Conservation (phyloP, 805 yeast genomes). For the Kockiozyma suomiensis region DNA sequence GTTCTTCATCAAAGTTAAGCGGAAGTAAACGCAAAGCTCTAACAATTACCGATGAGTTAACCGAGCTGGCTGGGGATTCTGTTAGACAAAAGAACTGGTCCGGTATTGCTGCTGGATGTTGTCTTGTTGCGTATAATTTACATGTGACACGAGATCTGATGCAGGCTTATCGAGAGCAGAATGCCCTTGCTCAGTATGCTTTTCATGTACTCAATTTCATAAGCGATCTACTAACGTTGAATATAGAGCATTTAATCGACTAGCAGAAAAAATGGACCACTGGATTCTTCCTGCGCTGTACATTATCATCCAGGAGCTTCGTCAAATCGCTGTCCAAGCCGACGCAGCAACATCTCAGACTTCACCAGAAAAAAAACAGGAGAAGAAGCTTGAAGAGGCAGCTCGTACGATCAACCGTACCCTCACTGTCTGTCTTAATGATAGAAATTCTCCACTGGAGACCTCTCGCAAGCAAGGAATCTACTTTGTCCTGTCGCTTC, state of each 20-base stretch:
- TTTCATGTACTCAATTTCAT: background rate
- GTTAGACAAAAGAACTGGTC: slow-evolving; percentile 14
- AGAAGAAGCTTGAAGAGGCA: slow-evolving; percentile 51
- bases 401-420: slow-evolving; percentile 70
- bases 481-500: slow-evolving; percentile 68
- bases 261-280: slow-evolving; percentile 25
- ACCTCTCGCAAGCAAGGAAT: slow-evolving; percentile 63
- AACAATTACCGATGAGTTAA: background rate
- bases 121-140: slow-evolving; percentile 36
- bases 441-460: slow-evolving; percentile 58
- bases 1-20: background rate
- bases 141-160: slow-evolving; percentile 31
- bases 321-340: slow-evolving; percentile 38
- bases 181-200: slow-evolving; percentile 38
- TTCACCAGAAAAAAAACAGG: background rate
- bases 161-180: slow-evolving; percentile 38
- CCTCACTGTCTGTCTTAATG: slow-evolving; percentile 77
- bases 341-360: slow-evolving; percentile 4
- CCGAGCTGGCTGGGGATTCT: background rate
- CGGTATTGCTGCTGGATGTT: slow-evolving; percentile 36
- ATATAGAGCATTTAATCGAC: slow-evolving; percentile 24
- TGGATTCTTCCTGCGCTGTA: slow-evolving; percentile 37
- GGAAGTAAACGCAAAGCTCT: background rate
- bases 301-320: slow-evolving; percentile 38
- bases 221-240: background rate